Conservation (phyloP, 1,139 yeast species). For the Hemisphaericaspora xylanilytica region DNA sequence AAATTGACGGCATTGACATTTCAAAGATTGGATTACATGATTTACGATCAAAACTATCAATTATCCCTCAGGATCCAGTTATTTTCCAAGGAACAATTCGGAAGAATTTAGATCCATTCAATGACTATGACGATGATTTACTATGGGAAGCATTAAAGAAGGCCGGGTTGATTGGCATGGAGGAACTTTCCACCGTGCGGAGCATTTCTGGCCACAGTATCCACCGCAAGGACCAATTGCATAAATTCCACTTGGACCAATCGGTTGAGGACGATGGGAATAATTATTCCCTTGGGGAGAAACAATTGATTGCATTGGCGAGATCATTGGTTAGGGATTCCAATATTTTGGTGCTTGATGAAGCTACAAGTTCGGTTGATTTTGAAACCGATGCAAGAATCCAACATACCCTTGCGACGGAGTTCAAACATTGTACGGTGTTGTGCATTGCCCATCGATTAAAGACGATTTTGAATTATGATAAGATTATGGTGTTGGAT, state of each 20-base stretch:
- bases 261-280: conserved; percentile 40
- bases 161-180: conserved; percentile 47
- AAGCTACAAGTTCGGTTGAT: conserved; percentile 44
- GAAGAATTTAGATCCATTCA: conserved; percentile 72
- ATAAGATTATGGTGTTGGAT: conserved; percentile 36
- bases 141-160: conserved; percentile 37
- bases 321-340: conserved; percentile 39
- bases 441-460: conserved; percentile 43
- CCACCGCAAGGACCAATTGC: conserved; percentile 8
- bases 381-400: conserved; percentile 42
- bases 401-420: conserved; percentile 33
- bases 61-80: conserved; percentile 94
- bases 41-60: conserved; percentile 73
- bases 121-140: conserved; percentile 27
- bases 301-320: conserved; percentile 41
- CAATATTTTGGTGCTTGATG: conserved; percentile 39
- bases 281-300: conserved; percentile 42
- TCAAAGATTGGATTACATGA: conserved; percentile 68
- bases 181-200: not conserved
- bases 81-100: conserved; percentile 80
- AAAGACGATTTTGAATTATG: conserved; percentile 38
- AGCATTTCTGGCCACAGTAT: too few relatives aligned
- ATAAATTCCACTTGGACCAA: conserved; percentile 35
- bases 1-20: conserved; percentile 61
- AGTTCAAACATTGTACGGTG: conserved; percentile 37